These are phyloP conservation scores for Ogataea angusta DNA, from an alignment of 805 yeast species.

Conservation along the genomic window DNA sequence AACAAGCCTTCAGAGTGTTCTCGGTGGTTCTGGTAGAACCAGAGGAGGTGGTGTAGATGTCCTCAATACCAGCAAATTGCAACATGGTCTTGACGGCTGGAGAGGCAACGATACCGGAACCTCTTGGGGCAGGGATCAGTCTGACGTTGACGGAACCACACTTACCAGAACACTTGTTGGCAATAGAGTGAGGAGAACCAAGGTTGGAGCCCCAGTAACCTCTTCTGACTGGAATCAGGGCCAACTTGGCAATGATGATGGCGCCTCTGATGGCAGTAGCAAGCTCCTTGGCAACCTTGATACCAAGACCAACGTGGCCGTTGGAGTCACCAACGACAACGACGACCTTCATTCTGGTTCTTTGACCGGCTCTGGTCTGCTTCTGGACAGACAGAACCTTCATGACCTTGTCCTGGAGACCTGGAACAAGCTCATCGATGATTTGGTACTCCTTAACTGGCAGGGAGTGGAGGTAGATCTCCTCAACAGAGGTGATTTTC, in stretches of 20 bases:
- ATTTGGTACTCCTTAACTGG: slow-evolving; percentile 99
- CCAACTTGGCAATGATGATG: slow-evolving; percentile 97
- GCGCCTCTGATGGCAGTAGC: slow-evolving; percentile 99
- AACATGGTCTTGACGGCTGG: slow-evolving; percentile 99
- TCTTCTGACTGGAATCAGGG: slow-evolving; percentile 99
- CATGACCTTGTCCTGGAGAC: slow-evolving; percentile 97
- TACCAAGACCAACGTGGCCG: slow-evolving; percentile 99
- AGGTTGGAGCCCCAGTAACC: slow-evolving; percentile 99
- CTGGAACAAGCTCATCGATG: slow-evolving; percentile 94
- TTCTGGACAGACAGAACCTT: slow-evolving; percentile 99
- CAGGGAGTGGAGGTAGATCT: slow-evolving; percentile 98
- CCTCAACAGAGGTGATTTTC: slow-evolving; percentile 93
- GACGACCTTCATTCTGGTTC: slow-evolving; percentile 99
- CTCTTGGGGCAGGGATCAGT: slow-evolving; percentile 99
- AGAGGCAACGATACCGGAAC: slow-evolving; percentile 99
- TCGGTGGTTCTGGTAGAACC: slow-evolving; percentile 99
- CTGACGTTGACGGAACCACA: slow-evolving; percentile 99
- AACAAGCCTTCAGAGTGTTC: slow-evolving; percentile 99
- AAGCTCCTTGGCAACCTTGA: slow-evolving; percentile 99
- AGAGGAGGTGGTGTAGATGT: slow-evolving; percentile 96
- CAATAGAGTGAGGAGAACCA: slow-evolving; percentile 99
- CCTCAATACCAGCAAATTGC: slow-evolving; percentile 99
- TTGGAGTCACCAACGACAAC: slow-evolving; percentile 98
- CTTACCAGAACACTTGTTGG: slow-evolving; percentile 98
- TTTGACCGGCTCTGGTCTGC: slow-evolving; percentile 99